Base-by-base conservation (phyloP, 805 yeast species). In the Candida ficus region DNA sequence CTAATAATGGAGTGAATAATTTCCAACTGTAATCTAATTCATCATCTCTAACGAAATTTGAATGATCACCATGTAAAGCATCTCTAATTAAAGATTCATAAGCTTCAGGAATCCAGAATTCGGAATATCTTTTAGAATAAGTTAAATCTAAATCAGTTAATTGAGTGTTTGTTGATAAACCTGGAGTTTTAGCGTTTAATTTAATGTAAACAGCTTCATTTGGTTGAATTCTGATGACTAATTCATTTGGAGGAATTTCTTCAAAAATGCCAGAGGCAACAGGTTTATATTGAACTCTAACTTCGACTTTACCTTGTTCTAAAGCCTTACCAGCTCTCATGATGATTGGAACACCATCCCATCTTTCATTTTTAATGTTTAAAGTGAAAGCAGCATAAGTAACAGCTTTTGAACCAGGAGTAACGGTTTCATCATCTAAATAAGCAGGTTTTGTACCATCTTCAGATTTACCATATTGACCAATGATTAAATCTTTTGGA, bases 271-370 rank as follows among this genome's bases (percentile, higher is more conserved):
- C 96, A 48, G 76, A 72, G 16, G 90, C 83, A 36, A 84, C 95
- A 33, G 83, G 83, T 67, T 82, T 87, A 69, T 84, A 91, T 71
- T 93, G 98, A 46, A 93, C 70, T 63, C 98, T 78, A 48, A 93
- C 83, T 70, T 93, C 99, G 37, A 93, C 99, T 72, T 89, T 89
- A 44, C 91, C 84, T 57, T 83, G 90, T 62, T 91, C 88, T 45
- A 93, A 70, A n/a, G 98, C 96, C 68, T 93, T 93, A 58, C 99
- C 99, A 13, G 98, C 99, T 68, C 96, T 78, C 71, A 93, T 71
- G 39, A 93, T 82, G 58, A 93, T 78, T 41, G 99, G 99, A 33
- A 93, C 98, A 57, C 98, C 98, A 48, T 85, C 93, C 99, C 99
- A 93, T 60, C 97, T 80, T 66, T 93, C 98, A 64, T 90, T 93